These are phyloP conservation scores for Dissophora ornata DNA, from an alignment of 192 early-diverging fungal genomes.

Conservation along the genomic window DNA sequence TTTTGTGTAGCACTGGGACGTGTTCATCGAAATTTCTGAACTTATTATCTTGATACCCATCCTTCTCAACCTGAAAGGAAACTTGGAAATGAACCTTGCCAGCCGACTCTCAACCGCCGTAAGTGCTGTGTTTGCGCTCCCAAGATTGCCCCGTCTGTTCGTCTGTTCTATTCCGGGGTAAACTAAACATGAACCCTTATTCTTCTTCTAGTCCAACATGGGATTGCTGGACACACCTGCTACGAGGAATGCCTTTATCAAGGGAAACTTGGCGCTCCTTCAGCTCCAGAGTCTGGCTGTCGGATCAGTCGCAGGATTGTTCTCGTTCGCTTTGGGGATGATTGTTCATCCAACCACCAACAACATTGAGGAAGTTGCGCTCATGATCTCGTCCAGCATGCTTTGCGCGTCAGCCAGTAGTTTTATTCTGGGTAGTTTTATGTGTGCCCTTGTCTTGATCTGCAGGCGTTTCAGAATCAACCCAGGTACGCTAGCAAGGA, in stretches of 20 bases:
- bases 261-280: slow-evolving; percentile 80
- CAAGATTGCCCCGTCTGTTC: no score
- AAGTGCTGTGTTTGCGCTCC: slow-evolving; percentile 44
- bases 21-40: slow-evolving; percentile 75
- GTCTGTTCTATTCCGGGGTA: no score
- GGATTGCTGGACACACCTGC: slow-evolving; percentile 69
- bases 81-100: slow-evolving; percentile 91
- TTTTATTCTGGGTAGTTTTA: slow-evolving; percentile 77
- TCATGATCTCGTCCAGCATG: slow-evolving; percentile 75
- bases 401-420: slow-evolving; percentile 76
- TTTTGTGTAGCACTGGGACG: slow-evolving; percentile 66
- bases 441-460: slow-evolving; percentile 72
- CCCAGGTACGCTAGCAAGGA: slow-evolving; percentile 71
- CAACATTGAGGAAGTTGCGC: slow-evolving; percentile 57
- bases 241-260: slow-evolving; percentile 66
- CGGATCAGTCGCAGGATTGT: slow-evolving; percentile 76
- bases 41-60: slow-evolving; percentile 89
- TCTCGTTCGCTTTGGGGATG: slow-evolving; percentile 71
- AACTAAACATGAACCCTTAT: not conserved
- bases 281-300: slow-evolving; percentile 80
- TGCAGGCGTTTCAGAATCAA: slow-evolving; percentile 75
- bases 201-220: slow-evolving; percentile 66
- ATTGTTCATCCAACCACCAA: slow-evolving; percentile 60
- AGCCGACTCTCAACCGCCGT: slow-evolving; percentile 85
- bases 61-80: slow-evolving; percentile 89